phyloP scores from a whole-genome alignment of 352 stramenopile genomes.

The Proteromonas lacertae region DNA sequence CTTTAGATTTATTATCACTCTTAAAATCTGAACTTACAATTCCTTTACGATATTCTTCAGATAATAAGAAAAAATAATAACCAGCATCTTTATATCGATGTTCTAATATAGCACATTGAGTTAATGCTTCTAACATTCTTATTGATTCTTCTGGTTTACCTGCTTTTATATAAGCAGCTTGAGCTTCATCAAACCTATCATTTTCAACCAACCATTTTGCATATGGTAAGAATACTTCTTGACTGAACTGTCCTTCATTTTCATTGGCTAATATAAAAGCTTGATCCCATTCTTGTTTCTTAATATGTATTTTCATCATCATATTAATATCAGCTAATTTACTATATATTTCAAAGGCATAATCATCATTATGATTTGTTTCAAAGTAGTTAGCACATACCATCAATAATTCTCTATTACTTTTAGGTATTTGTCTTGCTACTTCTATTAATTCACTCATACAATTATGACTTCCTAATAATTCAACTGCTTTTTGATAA shows the following conservation, averaged over 20 bases:
- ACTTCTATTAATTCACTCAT: conserved; percentile 2
- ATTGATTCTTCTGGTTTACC: conserved; percentile 33
- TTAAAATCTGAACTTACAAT: background rate
- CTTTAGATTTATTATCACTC: background rate
- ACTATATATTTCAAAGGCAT: conserved; percentile 16
- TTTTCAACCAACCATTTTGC: conserved; percentile 50
- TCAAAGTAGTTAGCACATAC: conserved; percentile 6
- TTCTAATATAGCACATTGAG: conserved; percentile 38
- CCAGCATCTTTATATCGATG: conserved; percentile 41
- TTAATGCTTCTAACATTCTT: conserved; percentile 37
- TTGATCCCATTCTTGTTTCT: conserved; percentile 43
- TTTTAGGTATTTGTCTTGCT: background rate
- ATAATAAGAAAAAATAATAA: conserved; percentile 62
- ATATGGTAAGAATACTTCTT: conserved; percentile 49
- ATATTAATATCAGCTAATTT: conserved; percentile 17
- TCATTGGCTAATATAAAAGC: conserved; percentile 39
- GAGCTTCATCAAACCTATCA: conserved; percentile 54
- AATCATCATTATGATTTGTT: conserved; percentile 9
- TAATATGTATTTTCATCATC: conserved; percentile 49
- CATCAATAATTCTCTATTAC: conserved; percentile 1
- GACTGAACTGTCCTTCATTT: conserved; percentile 23
- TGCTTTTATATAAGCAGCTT: conserved; percentile 42
- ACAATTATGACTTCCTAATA: conserved; percentile 1
- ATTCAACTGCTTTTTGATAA: background rate
- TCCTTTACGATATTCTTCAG: conserved; percentile 19